Base-by-base conservation (phyloP, 352 stramenopile genomes). In the Nothophytophthora sp. region DNA sequence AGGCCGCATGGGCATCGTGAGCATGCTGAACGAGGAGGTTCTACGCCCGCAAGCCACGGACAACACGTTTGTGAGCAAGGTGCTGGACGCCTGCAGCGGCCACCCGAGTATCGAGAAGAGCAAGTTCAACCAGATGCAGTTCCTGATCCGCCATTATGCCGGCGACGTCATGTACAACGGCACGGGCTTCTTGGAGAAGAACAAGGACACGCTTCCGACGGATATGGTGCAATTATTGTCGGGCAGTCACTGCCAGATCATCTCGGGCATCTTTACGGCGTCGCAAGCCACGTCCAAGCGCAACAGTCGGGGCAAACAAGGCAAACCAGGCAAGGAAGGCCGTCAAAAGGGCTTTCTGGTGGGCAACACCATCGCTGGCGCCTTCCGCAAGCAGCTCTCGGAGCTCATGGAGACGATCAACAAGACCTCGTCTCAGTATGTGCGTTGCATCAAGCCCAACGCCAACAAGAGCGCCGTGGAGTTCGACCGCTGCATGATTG, bases 21-120 rank as follows among this genome's bases (percentile, higher is more conserved):
- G 74, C 24, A 64, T 99, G 42, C 69, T 99, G 24, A 97, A 99
- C 60, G 96, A 99, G 67, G 93, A 98, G 64, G 96, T 97, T 39
- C 84, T 97, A 7, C 75, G 88, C 18, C 89, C 92, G 5, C 75
- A 91, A 48, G 89, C 85, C 13, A 92, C 66, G 4, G 86, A 97
- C 62, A 71, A 25, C 18, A 88, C 77, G 19, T 95, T 97, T 22
- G 76, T 96, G 47, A 84, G 70, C 67, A 93, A 95, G 55, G 58
- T 97, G 34, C 51, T 87, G 22, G 85, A 88, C 28, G 70, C 86
- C 13, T 88, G 91, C 55, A 81, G 60, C 19, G 73, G 81, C 39
- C 79, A 96, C 58, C 77, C 82, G 6, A 92, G 82, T 56, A 81
- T 96, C 27, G 77, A 95, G 34, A 92, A 93, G 66, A 88, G 76